A percentile compares a stretch with the other conserved stretches of the same genome.
Evolutionary conservation across 805 yeast species (phyloP).

Genomic region (Starmera quercuum): DNA sequence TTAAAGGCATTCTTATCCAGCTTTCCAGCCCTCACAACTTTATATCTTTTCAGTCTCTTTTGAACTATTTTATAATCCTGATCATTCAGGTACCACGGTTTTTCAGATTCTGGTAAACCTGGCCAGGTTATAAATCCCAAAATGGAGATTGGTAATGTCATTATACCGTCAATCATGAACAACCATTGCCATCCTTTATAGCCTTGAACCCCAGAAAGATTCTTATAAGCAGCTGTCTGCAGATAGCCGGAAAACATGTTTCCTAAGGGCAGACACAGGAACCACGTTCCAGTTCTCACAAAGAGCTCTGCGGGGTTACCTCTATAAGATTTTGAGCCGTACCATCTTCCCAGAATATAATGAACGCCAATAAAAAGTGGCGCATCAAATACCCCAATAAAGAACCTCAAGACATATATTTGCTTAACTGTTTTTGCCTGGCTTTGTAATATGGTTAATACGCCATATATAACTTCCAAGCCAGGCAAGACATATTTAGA

Average conservation of each 20-base stretch:
- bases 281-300: slow-evolving; percentile 1
- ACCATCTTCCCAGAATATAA: slow-evolving; percentile 41
- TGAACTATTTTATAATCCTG: background rate
- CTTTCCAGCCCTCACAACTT: background rate
- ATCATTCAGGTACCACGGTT: background rate
- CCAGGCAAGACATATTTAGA: slow-evolving; percentile 24
- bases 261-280: slow-evolving; percentile 16
- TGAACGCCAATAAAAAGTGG: slow-evolving; percentile 40
- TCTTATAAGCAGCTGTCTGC: slow-evolving; percentile 44
- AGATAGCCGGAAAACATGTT: slow-evolving; percentile 53
- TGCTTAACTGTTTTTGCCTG: slow-evolving; percentile 1
- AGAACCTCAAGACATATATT: slow-evolving; percentile 49
- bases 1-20: background rate
- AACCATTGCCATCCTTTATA: slow-evolving; percentile 67
- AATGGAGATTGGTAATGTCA: slow-evolving; percentile 6
- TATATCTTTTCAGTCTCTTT: background rate
- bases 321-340: slow-evolving; percentile 9
- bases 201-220: slow-evolving; percentile 43
- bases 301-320: slow-evolving; percentile 33
- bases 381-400: slow-evolving; percentile 34
- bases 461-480: slow-evolving; percentile 37
- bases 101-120: slow-evolving; percentile 43
- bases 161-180: slow-evolving; percentile 48
- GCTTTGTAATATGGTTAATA: slow-evolving; percentile 4
- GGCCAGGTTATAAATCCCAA: slow-evolving; percentile 38